Base-by-base conservation (phyloP, 495 filamentous ascomycete species). In the Daldinia vernicosa region DNA sequence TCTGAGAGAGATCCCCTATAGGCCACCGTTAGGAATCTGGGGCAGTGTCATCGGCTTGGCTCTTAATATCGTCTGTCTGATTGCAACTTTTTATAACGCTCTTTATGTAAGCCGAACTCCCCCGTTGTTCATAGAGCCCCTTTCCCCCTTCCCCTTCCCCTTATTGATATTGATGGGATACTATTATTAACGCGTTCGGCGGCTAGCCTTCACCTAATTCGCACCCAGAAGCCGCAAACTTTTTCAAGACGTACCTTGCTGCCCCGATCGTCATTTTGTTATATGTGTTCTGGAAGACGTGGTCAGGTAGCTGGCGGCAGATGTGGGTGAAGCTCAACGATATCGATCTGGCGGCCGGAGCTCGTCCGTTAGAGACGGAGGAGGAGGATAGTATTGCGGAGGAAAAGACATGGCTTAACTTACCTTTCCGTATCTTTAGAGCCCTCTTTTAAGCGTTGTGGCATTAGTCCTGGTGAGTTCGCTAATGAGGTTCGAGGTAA, bases 301-400 rank as follows among this genome's bases (percentile, higher is more conserved):
- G 74, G 65, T 91, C 90, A 3, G 88, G 92, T 19, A 84, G 91
- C 62, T 87, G 93, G 57, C 88, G 92, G 51, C 43, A 47, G 43
- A 68, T 95, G 56, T 92, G 93, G 76, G 76, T 94, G 17, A 74
- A 74, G 0, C 71, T 80, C 0, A 39, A 69, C 19, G 79, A 82
- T 26, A 76, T 83, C 17, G 80, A 83, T 51, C 78, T 83, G 9
- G 72, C 57, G 40, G 76, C 70, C 11, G 79, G 78, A 17, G 63
- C 74, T 24, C 77, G 79, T 8, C 67, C 76, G 19, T 30, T 68
- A 17, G 60, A 74, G 0, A 40, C 65, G 1, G 66, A 59, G 12
- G 75, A 78, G 1, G 67, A 75, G 6, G 75, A 77, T 14, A 66
- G 64, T 1, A 17, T 57, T 12, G 24, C 11, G 43, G 43, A 47